Evolutionary conservation across 805 yeast species (phyloP), one percentile per base, ranked within the genome.

Genomic region (Metschnikowia vanudenii): DNA sequence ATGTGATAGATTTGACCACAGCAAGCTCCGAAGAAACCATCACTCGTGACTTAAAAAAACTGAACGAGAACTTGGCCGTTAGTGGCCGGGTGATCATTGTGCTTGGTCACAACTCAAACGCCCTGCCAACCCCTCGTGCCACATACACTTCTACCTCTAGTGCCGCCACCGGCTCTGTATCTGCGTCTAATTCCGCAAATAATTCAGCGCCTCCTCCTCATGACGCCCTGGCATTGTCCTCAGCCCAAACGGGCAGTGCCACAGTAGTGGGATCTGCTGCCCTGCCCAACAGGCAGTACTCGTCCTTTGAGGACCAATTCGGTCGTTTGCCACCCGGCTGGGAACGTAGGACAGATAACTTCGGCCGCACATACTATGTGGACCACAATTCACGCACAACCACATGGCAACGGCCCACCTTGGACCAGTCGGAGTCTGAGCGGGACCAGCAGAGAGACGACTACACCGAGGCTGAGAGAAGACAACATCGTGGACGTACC

Each of bases 291-390:
- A 80, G 90, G 60, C 95, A 85, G 61, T 85, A 84, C 58, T 87
- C 96, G 4, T 88, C 98, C 1, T 94, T 94, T 65, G 99, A 94
- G 69, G 99, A 94, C 69, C 98, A 92, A 66, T 81, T 83, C 59
- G 99, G 99, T 36, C 78, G 97, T 62, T 76, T 94, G 56, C 99
- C 99, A 3, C 89, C 97, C 6, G 99, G 99, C 3, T 94, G 99
- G 98, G 99, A 94, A 68, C 83, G 99, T 58, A 81, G 99, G 69
- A 91, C 98, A 1, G 99, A 94, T 67, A 89, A 90, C 66, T 88
- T 90, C 61, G 99, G 99, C 24, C 81, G 99, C 62, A 92, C 98
- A 1, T 94, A 94, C 69, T 94, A 92, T 64, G 99, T 94, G 31
- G 99, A 94, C 69, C 99, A 94, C 71, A 90, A 92, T 67, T 88